phyloP scores from a whole-genome alignment of 163 green algal species.

The Scenedesmus sp. region DNA sequence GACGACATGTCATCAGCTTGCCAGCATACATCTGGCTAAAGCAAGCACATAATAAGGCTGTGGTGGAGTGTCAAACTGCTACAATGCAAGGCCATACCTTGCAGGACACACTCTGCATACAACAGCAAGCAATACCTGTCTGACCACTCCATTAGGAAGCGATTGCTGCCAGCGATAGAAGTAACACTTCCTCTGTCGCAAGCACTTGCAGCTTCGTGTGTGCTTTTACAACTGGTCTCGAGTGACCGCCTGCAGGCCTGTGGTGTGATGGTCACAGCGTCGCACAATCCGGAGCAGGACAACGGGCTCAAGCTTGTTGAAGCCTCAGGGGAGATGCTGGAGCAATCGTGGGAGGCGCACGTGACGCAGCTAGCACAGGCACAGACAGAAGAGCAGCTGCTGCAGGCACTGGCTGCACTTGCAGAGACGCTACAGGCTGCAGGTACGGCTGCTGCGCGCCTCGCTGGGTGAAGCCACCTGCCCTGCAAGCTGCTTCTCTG shows the following conservation, averaged over 20 bases:
- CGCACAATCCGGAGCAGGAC: slow-evolving; percentile 96
- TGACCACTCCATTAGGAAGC: too few species aligned
- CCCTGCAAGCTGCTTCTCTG: not conserved
- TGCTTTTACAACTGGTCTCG: not conserved
- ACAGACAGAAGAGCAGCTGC: slow-evolving; percentile 56
- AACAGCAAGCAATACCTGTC: not conserved
- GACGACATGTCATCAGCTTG: too few species aligned
- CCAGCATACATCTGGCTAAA: too few species aligned
- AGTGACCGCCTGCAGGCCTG: slow-evolving; percentile 56
- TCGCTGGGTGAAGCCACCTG: not conserved
- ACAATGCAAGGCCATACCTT: too few species aligned
- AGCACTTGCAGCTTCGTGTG: not conserved
- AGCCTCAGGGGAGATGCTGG: slow-evolving; percentile 78
- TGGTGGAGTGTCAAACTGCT: too few species aligned
- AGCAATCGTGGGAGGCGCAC: slow-evolving; percentile 66
- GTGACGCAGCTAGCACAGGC: slow-evolving; percentile 82
- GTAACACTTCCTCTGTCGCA: not conserved
- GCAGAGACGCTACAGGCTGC: slow-evolving; percentile 29
- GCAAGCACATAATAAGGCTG: too few species aligned
- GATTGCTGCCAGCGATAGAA: too few species aligned
- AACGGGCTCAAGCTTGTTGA: slow-evolving; percentile 99
- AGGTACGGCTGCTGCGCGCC: slow-evolving; percentile 19
- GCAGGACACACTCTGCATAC: not conserved
- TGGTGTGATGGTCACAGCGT: slow-evolving; percentile 97
- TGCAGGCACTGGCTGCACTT: slow-evolving; percentile 22